phyloP scores from a whole-genome alignment of 176 grass and related monocot species.

The Thinopyrum elongatum region DNA sequence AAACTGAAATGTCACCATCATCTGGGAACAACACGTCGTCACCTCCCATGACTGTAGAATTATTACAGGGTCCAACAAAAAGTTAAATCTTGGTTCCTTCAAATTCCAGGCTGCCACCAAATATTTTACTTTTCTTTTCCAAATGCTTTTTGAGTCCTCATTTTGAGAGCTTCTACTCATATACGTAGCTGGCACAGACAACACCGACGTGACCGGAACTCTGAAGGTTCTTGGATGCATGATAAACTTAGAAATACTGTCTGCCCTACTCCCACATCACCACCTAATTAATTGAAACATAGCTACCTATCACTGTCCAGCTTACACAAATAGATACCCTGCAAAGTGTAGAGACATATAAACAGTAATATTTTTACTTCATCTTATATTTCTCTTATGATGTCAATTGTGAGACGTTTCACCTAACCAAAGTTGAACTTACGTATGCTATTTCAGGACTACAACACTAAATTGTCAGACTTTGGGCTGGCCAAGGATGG shows the following conservation, averaged over 20 bases:
- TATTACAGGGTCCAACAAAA: neutral
- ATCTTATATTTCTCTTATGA: neutral
- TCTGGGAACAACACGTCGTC: neutral
- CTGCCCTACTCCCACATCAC: neutral
- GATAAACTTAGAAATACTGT: constrained; percentile 1
- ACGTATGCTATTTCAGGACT: constrained; percentile 60
- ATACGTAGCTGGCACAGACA: neutral
- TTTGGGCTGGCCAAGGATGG: constrained; percentile 92
- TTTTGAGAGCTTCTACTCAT: neutral
- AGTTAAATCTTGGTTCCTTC: neutral
- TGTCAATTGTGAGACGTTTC: neutral
- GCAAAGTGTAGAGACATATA: neutral
- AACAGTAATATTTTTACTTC: neutral
- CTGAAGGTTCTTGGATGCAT: constrained; percentile 21
- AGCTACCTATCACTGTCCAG: constrained; percentile 21
- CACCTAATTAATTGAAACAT: constrained; percentile 13
- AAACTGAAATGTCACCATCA: constrained; percentile 13
- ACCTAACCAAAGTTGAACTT: constrained; percentile 16
- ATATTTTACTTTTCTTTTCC: neutral
- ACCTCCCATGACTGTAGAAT: neutral
- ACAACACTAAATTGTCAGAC: constrained; percentile 82
- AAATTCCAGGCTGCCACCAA: neutral
- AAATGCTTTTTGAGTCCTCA: neutral
- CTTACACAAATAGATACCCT: neutral
- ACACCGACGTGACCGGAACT: constrained; percentile 11